A percentile compares a stretch with the other conserved stretches of the same genome.
Evolutionary conservation across 495 filamentous ascomycete species (phyloP).

Genomic region (Xylaria telfairii): DNA sequence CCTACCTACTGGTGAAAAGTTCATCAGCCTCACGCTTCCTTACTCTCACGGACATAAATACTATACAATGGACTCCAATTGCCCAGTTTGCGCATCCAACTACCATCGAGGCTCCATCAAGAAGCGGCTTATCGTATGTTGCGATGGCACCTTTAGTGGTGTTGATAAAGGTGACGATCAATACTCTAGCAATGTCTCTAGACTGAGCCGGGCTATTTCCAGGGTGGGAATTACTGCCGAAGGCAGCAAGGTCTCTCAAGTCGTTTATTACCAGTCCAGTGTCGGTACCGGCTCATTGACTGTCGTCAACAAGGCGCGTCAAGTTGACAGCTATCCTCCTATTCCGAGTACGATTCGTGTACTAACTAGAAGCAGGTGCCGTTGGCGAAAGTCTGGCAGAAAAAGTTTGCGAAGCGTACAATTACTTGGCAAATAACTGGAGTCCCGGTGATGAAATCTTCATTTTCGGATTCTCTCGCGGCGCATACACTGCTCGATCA

Average conservation of each 20-base stretch:
- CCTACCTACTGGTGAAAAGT: neutral
- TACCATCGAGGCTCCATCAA: constrained; percentile 10
- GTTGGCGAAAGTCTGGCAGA: constrained; percentile 21
- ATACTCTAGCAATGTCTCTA: constrained; percentile 10
- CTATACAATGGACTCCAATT: constrained; percentile 8
- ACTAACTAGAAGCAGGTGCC: neutral
- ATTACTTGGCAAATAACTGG: constrained; percentile 65
- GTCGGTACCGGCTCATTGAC: constrained; percentile 27
- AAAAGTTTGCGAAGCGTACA: constrained; percentile 64
- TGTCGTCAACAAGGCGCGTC: constrained; percentile 10
- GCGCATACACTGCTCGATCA: constrained; percentile 68
- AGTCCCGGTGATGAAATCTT: constrained; percentile 66
- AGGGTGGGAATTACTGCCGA: constrained; percentile 23
- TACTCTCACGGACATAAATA: neutral
- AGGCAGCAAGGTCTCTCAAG: constrained; percentile 24
- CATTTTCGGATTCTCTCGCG: constrained; percentile 69
- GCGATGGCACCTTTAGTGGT: constrained; percentile 31
- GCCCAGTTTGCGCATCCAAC: constrained; percentile 4
- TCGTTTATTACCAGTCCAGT: constrained; percentile 36
- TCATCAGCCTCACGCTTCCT: too few species aligned
- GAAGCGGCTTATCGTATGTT: constrained; percentile 34
- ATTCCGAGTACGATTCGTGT: neutral
- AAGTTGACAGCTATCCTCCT: neutral
- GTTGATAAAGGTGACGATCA: constrained; percentile 12
- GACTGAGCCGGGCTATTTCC: constrained; percentile 15